Conservation (phyloP, 192 early-diverging fungal genomes). For the Coemansia sp. region DNA sequence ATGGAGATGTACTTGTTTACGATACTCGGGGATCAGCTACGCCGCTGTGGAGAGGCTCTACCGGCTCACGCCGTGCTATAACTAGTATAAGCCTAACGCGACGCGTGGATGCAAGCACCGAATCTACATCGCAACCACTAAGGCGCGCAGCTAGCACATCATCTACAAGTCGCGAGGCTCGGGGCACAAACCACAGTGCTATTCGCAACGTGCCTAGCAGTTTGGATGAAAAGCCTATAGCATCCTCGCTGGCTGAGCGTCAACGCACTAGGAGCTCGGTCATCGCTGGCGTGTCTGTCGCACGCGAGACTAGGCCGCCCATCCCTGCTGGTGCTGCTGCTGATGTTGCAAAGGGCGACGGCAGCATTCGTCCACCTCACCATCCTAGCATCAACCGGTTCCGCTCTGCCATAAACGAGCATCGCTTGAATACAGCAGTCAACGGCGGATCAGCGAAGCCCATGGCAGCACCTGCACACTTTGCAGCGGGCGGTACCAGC, state of each 20-base stretch:
- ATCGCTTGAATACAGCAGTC: constrained; percentile 8
- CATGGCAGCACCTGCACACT: neutral
- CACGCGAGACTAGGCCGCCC: constrained; percentile 4
- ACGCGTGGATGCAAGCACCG: neutral
- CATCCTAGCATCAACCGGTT: constrained; percentile 41
- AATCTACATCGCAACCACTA: constrained; percentile 12
- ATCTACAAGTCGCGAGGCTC: constrained; percentile 15
- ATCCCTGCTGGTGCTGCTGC: neutral
- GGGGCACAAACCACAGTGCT: neutral
- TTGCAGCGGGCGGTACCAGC: neutral
- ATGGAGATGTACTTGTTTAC: constrained; percentile 41
- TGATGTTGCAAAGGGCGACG: neutral
- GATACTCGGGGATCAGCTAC: constrained; percentile 22
- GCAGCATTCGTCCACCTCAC: constrained; percentile 29
- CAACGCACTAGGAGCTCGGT: constrained; percentile 6
- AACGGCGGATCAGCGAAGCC: neutral
- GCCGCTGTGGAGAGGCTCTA: constrained; percentile 32
- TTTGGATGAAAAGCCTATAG: constrained; percentile 13
- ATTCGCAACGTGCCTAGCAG: neutral
- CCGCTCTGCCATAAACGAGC: constrained; percentile 33
- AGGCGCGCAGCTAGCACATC: constrained; percentile 9
- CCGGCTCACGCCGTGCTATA: constrained; percentile 18
- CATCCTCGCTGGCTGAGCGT: constrained; percentile 14
- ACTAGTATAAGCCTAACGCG: constrained; percentile 27
- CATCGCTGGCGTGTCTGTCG: neutral